Conservation (phyloP, 129 eudicot species). For the Artemisia tridentata region DNA sequence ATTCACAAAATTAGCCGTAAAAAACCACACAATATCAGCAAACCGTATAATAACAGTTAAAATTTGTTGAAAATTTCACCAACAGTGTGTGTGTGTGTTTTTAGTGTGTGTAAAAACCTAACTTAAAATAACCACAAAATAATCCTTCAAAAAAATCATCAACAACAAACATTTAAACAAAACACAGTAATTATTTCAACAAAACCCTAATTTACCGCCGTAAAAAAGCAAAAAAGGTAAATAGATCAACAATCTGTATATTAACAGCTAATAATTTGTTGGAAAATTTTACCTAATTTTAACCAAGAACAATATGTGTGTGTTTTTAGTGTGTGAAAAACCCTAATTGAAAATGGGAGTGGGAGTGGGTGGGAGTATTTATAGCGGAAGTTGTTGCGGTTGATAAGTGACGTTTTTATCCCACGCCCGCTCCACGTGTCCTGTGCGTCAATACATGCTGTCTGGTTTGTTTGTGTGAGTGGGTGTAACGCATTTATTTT, state of each 20-base stretch:
- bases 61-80: too few relatives aligned
- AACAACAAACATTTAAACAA: too few relatives aligned
- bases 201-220: too few relatives aligned
- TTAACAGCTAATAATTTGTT: background rate
- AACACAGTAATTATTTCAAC: too few relatives aligned
- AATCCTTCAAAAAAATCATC: too few relatives aligned
- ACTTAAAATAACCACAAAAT: too few relatives aligned
- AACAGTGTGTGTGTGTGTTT: too few relatives aligned
- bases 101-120: too few relatives aligned
- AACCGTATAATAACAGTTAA: too few relatives aligned
- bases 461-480: background rate
- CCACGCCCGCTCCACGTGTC: slow-evolving; percentile 1
- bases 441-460: slow-evolving; percentile 1
- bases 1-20: too few relatives aligned
- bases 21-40: too few relatives aligned
- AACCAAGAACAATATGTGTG: background rate
- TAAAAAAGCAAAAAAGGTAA: background rate
- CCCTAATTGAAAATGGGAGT: slow-evolving; percentile 25
- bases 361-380: slow-evolving; percentile 10
- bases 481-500: too few relatives aligned
- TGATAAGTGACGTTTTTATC: slow-evolving; percentile 3
- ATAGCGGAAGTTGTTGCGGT: slow-evolving; percentile 14
- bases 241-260: background rate
- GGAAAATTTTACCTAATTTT: slow-evolving; percentile 11
- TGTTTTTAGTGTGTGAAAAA: slow-evolving; percentile 13